These are phyloP conservation scores for Miamiensis avidus DNA, from an alignment of 169 alveolate genomes.

Conservation along the genomic window DNA sequence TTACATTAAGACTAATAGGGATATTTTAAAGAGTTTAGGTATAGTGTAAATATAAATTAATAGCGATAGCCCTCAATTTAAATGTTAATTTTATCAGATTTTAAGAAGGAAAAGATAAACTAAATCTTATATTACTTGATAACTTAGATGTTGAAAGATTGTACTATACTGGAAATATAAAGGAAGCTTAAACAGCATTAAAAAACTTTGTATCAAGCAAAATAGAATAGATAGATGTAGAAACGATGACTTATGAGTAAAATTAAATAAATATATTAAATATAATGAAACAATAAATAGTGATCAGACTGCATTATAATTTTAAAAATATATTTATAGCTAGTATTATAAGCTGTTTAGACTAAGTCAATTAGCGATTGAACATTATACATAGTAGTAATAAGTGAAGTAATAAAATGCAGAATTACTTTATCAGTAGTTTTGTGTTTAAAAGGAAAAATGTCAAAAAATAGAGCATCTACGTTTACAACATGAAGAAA, in stretches of 20 bases:
- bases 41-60: too few relatives aligned
- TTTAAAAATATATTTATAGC: too few relatives aligned
- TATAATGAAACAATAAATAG: too few relatives aligned
- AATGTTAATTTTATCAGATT: not conserved
- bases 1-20: not conserved
- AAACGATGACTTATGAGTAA: not conserved
- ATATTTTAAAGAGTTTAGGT: not conserved
- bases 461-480: not conserved
- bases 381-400: not conserved
- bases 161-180: not conserved
- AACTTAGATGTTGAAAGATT: not conserved
- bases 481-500: not conserved
- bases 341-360: not conserved
- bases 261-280: too few relatives aligned
- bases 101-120: not conserved
- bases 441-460: not conserved
- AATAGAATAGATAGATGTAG: not conserved
- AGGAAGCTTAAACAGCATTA: not conserved
- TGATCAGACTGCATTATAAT: too few relatives aligned
- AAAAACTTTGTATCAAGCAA: not conserved
- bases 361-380: not conserved
- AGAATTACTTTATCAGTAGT: not conserved
- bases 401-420: not conserved
- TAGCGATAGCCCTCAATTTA: too few relatives aligned
- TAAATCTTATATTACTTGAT: not conserved